Conservation (phyloP, 1,139 yeast species). For the Blastobotrys serpentis region DNA sequence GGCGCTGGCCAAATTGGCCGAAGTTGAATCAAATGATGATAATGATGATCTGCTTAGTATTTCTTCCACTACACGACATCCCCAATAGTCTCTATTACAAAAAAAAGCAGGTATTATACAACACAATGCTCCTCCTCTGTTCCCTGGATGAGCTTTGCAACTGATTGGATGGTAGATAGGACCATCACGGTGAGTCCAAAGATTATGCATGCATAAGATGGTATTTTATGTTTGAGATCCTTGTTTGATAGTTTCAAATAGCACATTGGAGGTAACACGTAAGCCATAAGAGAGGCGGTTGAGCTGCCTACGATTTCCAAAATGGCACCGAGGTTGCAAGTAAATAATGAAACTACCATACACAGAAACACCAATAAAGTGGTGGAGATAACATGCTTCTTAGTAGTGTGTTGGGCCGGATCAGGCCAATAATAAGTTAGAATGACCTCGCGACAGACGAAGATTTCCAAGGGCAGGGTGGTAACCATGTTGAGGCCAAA, state of each 20-base stretch:
- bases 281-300: slow-evolving; percentile 90
- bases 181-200: slow-evolving; percentile 81
- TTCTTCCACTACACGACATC: no score
- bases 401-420: slow-evolving; percentile 24
- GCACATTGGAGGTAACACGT: slow-evolving; percentile 85
- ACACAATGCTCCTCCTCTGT: slow-evolving; percentile 47
- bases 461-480: slow-evolving; percentile 85
- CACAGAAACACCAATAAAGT: slow-evolving; percentile 64
- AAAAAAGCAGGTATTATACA: slow-evolving; percentile 21
- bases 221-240: slow-evolving; percentile 48
- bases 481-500: slow-evolving; percentile 95
- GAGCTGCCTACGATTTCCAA: slow-evolving; percentile 90
- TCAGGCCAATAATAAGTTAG: slow-evolving; percentile 55
- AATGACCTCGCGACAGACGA: slow-evolving; percentile 83
- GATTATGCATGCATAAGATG: slow-evolving; percentile 58
- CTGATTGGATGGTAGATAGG: slow-evolving; percentile 72
- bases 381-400: slow-evolving; percentile 62
- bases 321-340: slow-evolving; percentile 87
- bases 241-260: slow-evolving; percentile 63
- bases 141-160: slow-evolving; percentile 51
- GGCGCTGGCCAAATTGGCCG: slow-evolving; percentile 5
- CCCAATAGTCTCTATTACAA: neutral
- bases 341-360: slow-evolving; percentile 71
- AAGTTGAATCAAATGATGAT: neutral
- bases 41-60: neutral